Percentiles rank a stretch among this genome's conserved stretches.
phyloP scores from a whole-genome alignment of 1,139 yeast species.

The Arxiozyma bovina region DNA sequence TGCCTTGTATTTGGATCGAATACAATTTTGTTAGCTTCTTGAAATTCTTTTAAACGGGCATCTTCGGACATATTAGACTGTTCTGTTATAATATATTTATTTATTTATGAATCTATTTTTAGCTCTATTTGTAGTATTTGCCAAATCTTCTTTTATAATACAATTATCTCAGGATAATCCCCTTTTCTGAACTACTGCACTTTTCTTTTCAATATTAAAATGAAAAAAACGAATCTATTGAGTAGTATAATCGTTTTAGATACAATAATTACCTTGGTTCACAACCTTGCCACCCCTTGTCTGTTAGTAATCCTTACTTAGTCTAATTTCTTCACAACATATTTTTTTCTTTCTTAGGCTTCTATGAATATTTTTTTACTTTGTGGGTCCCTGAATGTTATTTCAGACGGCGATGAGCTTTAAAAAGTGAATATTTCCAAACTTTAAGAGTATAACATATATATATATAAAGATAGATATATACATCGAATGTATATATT shows the following conservation, averaged over 20 bases:
- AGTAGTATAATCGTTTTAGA: too few species aligned
- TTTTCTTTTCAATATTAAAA: too few species aligned
- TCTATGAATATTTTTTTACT: too few species aligned
- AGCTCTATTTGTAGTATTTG: not conserved
- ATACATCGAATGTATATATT: not conserved
- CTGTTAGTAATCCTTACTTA: not conserved
- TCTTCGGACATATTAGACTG: constrained; percentile 24
- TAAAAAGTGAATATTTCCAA: not conserved
- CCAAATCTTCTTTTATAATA: too few species aligned
- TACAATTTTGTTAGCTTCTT: constrained; percentile 30
- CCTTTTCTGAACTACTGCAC: not conserved
- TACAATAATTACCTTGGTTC: too few species aligned
- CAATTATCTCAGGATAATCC: not conserved
- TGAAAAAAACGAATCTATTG: not conserved
- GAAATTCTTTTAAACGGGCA: constrained; percentile 29
- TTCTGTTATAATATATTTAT: too few species aligned
- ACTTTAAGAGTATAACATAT: too few species aligned
- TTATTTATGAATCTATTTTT: too few species aligned
- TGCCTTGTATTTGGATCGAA: constrained; percentile 32
- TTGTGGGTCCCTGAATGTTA: not conserved
- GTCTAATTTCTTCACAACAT: too few species aligned
- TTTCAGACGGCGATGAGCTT: not conserved
- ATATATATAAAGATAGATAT: too few species aligned
- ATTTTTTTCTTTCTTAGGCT: too few species aligned
- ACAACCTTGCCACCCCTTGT: not conserved